Base-by-base conservation (phyloP, 768 basidiomycete species). In the Rhodotorula graminis region DNA sequence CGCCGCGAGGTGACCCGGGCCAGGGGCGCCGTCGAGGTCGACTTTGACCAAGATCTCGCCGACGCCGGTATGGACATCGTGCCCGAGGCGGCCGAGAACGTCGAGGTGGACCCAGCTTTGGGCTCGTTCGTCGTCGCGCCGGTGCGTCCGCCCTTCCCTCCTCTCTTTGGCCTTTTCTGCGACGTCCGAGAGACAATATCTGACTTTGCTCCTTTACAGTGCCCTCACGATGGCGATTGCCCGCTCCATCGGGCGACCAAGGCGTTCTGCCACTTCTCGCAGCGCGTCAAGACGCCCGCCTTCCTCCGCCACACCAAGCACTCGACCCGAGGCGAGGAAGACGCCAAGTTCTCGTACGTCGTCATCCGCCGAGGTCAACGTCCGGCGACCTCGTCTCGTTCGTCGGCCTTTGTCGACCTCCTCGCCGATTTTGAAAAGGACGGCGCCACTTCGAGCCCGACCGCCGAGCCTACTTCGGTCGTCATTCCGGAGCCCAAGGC, bases 301-400 rank as follows among this genome's bases (percentile, higher is more conserved):
- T 96, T 96, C 81, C 84, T 93, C 52, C 88, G 92, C 42, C 85
- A 83, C 70, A 97, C 93, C 29, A 97, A 96, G 80, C 92, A 95
- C 80, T 88, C 90, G 33, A 86, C 85, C 37, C 81, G 86, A 46
- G 93, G 92, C 3, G 90, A 94, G 73, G 93, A 95, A 81, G 90
- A 95, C 76, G 85, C 88, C 49, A 87, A 86, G 47, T 97, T 93
- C 80, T 91, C 92, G 27, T 99, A 99, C 80, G 86, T 96, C 61
- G 90, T 93, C 44, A 85, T 99, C 67, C 88, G 88, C 46, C 85
- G 92, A 62, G 95, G 94, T 6, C 74, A 82, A 42, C 84, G 94
- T 69, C 93, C 93, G 0, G 47, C 72, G 4, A 33, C 72, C 6
- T 27, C 61, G 10, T 16, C 53, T 25, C 31, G 46, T 0, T n/a